Evolutionary conservation across 2,329 filamentous ascomycete species (phyloP).

Genomic region (Magnaporthiopsis incrustans): DNA sequence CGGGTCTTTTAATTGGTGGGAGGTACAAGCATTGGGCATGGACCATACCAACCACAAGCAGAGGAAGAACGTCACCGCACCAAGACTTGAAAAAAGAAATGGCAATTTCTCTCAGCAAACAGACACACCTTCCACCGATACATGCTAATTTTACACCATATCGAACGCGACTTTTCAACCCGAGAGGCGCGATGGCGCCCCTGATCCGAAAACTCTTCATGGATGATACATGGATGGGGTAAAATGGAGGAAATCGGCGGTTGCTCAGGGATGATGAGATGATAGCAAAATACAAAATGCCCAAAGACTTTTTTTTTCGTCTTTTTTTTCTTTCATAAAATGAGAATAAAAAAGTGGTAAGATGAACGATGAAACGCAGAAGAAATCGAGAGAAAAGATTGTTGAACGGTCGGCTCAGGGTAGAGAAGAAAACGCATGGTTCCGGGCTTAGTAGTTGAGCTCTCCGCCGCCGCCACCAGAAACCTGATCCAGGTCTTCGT

Average conservation of each 20-base stretch:
- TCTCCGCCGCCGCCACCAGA: constrained; percentile 68
- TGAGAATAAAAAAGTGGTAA: background rate
- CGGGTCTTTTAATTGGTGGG: background rate
- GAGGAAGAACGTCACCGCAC: background rate
- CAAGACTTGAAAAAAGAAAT: background rate
- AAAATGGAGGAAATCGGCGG: background rate
- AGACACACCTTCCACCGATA: background rate
- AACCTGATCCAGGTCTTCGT: constrained; percentile 91
- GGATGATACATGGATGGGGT: background rate
- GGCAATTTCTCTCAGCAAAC: background rate
- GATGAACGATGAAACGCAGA: background rate
- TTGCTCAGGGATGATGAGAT: background rate
- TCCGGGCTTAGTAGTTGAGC: constrained; percentile 66
- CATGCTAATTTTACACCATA: background rate
- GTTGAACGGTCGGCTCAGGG: too few species aligned
- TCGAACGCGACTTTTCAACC: background rate
- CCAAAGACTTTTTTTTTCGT: too few species aligned
- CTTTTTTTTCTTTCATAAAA: background rate
- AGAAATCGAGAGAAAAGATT: background rate
- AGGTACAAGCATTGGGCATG: too few species aligned
- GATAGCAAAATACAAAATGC: background rate
- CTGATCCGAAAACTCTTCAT: background rate
- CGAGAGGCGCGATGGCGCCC: background rate
- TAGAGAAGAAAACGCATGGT: background rate
- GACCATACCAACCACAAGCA: background rate